A percentile compares a stretch with the other conserved stretches of the same genome.
phyloP scores from a whole-genome alignment of 768 basidiomycete species.

The Gloeostereum incarnatum region DNA sequence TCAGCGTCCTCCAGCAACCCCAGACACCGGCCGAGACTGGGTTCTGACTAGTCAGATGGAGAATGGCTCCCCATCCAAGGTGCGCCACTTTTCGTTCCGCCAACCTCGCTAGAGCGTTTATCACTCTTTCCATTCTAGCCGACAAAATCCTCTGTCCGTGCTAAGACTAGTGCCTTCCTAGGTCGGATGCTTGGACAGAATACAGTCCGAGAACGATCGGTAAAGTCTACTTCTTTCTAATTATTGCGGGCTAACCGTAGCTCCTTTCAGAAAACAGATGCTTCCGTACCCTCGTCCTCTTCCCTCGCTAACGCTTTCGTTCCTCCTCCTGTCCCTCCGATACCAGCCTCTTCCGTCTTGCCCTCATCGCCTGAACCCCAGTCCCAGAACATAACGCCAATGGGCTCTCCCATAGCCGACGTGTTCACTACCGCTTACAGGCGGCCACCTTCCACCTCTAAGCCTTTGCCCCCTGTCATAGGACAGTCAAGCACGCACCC shows the following conservation, averaged over 20 bases:
- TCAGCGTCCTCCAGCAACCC: slow-evolving; percentile 10
- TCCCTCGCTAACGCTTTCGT: slow-evolving; percentile 35
- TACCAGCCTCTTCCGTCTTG: slow-evolving; percentile 43
- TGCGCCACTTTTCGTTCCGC: slow-evolving; percentile 18
- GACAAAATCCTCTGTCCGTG: slow-evolving; percentile 56
- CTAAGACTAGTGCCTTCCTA: slow-evolving; percentile 74
- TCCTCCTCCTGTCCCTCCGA: slow-evolving; percentile 43
- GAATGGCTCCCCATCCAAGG: slow-evolving; percentile 41
- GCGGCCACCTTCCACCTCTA: slow-evolving; percentile 31
- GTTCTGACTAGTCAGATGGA: slow-evolving; percentile 37
- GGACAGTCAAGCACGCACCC: slow-evolving; percentile 23
- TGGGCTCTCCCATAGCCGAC: slow-evolving; percentile 40
- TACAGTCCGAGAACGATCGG: slow-evolving; percentile 60
- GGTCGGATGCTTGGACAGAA: slow-evolving; percentile 68
- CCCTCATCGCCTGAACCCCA: slow-evolving; percentile 32
- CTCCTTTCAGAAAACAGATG: slow-evolving; percentile 45
- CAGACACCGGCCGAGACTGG: slow-evolving; percentile 26
- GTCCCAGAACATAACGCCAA: no score
- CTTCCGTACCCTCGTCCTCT: slow-evolving; percentile 25
- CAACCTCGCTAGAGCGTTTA: background rate
- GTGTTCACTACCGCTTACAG: slow-evolving; percentile 28
- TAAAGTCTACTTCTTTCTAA: slow-evolving; percentile 22
- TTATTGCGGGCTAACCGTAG: slow-evolving; percentile 8
- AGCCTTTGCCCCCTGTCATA: slow-evolving; percentile 58
- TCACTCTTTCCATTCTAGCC: slow-evolving; percentile 22